Conservation (phyloP, 345 rosid genomes). For the Linum lewisii region DNA sequence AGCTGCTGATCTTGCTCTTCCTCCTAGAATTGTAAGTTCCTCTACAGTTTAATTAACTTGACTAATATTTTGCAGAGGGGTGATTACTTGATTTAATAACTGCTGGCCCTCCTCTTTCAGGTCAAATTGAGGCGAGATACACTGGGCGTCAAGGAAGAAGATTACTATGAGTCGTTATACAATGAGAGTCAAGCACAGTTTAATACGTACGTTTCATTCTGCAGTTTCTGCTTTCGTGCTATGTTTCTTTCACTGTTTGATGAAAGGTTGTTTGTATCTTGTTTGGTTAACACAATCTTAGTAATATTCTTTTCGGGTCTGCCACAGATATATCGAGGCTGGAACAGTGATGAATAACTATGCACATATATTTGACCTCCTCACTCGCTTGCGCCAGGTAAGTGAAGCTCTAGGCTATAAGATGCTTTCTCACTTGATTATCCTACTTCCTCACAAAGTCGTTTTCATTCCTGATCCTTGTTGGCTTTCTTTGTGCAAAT, state of each 20-base stretch:
- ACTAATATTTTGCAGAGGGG: conserved; percentile 2
- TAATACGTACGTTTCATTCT: conserved; percentile 51
- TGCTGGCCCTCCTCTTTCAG: conserved; percentile 27
- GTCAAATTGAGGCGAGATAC: conserved; percentile 72
- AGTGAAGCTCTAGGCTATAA: conserved; percentile 3
- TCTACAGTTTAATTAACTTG: conserved; percentile 10
- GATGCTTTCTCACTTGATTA: conserved; percentile 1
- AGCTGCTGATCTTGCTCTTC: conserved; percentile 98
- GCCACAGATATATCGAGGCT: conserved; percentile 59
- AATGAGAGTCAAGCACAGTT: conserved; percentile 83
- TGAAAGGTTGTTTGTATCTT: too few species aligned
- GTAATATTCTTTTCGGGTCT: not conserved
- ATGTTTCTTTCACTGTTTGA: not conserved
- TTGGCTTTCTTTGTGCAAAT: conserved; percentile 19
- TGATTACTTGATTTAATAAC: conserved; percentile 2
- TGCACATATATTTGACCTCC: conserved; percentile 95
- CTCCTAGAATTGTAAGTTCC: conserved; percentile 72
- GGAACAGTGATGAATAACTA: conserved; percentile 91
- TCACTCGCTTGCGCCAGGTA: conserved; percentile 94
- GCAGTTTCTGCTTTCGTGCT: conserved; percentile 9
- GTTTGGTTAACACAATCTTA: not conserved
- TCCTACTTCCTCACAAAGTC: not conserved
- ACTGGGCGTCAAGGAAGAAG: conserved; percentile 72
- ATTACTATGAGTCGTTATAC: conserved; percentile 75
- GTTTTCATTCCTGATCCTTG: conserved; percentile 4